Conservation (phyloP, 345 rosid genomes). For the Raphanus raphanistrum region DNA sequence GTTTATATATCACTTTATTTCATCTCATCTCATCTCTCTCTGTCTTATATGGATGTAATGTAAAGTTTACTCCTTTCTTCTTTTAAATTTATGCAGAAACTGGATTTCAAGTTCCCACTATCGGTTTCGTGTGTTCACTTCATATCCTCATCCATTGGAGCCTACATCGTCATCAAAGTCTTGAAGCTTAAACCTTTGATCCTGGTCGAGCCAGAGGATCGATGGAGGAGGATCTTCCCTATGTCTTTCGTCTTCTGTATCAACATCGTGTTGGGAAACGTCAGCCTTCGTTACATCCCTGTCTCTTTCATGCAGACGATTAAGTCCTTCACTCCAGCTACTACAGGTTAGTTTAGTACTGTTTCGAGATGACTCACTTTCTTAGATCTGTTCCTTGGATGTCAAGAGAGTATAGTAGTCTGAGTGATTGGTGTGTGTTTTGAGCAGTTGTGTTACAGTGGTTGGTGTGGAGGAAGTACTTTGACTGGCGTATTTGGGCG, state of each 20-base stretch:
- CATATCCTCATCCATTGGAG: conserved; percentile 96
- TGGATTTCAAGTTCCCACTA: conserved; percentile 97
- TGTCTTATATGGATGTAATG: not conserved
- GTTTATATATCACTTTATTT: conserved; percentile 30
- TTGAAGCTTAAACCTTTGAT: conserved; percentile 90
- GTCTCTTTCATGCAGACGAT: conserved; percentile 99
- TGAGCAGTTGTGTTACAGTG: conserved; percentile 45
- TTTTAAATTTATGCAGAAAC: conserved; percentile 50
- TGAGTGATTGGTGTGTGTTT: not conserved
- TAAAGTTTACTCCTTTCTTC: not conserved
- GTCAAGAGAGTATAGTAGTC: not conserved
- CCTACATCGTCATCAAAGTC: conserved; percentile 83
- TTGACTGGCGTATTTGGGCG: conserved; percentile 98
- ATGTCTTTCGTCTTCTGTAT: conserved; percentile 97
- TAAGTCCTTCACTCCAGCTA: conserved; percentile 98
- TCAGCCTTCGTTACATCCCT: conserved; percentile 93
- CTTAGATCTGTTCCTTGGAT: not conserved
- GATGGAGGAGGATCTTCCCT: conserved; percentile 95
- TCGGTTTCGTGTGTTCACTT: conserved; percentile 93
- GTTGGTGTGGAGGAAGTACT: conserved; percentile 93
- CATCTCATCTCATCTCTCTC: conserved; percentile 23
- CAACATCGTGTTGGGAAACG: conserved; percentile 94
- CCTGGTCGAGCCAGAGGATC: conserved; percentile 84
- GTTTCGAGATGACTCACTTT: not conserved
- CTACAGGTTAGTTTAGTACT: conserved; percentile 73